Evolutionary conservation across 31 red algal genomes (phyloP).

Genomic region (Endocladia muricata): DNA sequence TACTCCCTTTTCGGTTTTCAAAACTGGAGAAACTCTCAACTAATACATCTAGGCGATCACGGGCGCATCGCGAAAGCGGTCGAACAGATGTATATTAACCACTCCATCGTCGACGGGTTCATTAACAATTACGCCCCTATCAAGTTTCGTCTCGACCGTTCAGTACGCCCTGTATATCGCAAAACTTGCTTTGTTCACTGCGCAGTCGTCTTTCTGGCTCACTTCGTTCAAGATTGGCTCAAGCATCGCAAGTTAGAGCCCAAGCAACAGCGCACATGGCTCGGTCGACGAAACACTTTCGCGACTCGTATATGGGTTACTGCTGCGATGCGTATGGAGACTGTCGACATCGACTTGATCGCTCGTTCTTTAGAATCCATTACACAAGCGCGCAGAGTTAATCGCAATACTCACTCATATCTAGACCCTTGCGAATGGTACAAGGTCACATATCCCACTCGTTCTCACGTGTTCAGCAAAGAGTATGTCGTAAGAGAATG

Average conservation of each 20-base stretch:
- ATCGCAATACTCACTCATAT: background rate
- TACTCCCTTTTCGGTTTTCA: too few species aligned
- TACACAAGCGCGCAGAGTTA: background rate
- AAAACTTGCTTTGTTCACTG: slow-evolving; percentile 3
- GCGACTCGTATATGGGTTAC: slow-evolving; percentile 21
- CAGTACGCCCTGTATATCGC: background rate
- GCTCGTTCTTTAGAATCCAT: too few species aligned
- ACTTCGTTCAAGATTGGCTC: slow-evolving; percentile 13
- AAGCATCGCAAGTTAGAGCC: background rate
- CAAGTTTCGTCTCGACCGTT: background rate
- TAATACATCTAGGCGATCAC: background rate
- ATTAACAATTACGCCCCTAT: slow-evolving; percentile 20
- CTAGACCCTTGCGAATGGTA: background rate
- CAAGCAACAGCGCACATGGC: background rate
- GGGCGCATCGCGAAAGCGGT: background rate
- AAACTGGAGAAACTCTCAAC: too few species aligned
- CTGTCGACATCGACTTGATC: background rate
- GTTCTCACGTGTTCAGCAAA: slow-evolving; percentile 15
- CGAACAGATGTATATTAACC: slow-evolving; percentile 12
- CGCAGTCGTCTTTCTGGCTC: slow-evolving; percentile 18
- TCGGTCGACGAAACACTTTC: background rate
- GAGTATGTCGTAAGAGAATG: background rate
- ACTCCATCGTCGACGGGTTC: slow-evolving; percentile 17
- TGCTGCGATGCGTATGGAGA: slow-evolving; percentile 24
- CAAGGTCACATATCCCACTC: background rate